Base-by-base conservation (phyloP, 192 early-diverging fungal species). In the Lobosporangium transversale region DNA sequence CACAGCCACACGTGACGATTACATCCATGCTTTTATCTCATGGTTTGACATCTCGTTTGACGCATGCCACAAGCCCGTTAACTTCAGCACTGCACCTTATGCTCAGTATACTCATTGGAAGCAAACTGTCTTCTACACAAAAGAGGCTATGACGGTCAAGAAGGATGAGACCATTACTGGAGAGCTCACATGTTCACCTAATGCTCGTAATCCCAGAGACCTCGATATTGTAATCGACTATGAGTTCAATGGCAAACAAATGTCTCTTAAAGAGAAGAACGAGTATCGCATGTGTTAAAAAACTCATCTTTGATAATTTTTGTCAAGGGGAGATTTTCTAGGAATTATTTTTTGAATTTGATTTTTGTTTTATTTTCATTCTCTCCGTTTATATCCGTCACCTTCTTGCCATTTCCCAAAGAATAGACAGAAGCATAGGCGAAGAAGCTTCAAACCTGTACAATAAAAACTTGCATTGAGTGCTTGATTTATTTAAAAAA, bases 31-130 rank as follows among this genome's bases (percentile, higher is more conserved):
- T 2, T 83, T 97, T 24, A 85, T 90, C 57, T 94, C 94, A 4
- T 97, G 95, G 90, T 99, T 99, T 82, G 97, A 99, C 79, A 95
- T 92, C 31, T 90, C 82, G 42, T 99, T 99, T 57, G 84, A 88
- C 11, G 81, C 86, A 29, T 85, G 83, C 56, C 81, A 84, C 47
- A 82, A 89, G 56, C 70, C 85, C 26, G 86, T 86, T 44, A 78
- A 73, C 36, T 78, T 84, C 24, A 73, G 73, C 40, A 83, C 82
- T 47, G 60, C 90, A 0, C 93, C 95, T 10, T 80, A 85, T 48
- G 88, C 88, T 27, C 88, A 85, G 58, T 87, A 91, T 35, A 98
- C 96, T n/a, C 97, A 99, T 84, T 99, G 97, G 97, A 97, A 96
- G 86, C 96, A 98, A 80, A 95, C 94, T 0, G 71, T 91, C 18